Percentiles rank a stretch among this genome's conserved stretches.
phyloP scores from a whole-genome alignment of 306 rosid genomes.

The Adenanthera pavonina region DNA sequence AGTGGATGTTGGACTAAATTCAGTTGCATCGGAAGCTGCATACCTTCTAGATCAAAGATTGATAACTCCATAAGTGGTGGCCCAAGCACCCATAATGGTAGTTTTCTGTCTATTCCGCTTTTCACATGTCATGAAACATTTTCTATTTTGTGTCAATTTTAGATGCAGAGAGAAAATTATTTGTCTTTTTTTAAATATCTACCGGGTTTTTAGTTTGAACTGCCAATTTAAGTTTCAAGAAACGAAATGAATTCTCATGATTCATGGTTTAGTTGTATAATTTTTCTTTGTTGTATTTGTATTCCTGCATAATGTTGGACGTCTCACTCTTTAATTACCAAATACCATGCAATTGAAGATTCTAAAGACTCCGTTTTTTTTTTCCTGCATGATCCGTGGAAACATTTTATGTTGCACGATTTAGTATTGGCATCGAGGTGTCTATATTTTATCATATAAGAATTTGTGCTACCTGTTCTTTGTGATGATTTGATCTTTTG shows the following conservation, averaged over 20 bases:
- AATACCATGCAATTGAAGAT: constrained; percentile 23
- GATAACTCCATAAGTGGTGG: constrained; percentile 71
- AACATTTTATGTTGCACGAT: constrained; percentile 13
- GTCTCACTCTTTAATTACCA: constrained; percentile 30
- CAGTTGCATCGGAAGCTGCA: constrained; percentile 66
- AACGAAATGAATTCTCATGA: constrained; percentile 16
- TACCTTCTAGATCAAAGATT: constrained; percentile 89
- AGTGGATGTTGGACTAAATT: constrained; percentile 71
- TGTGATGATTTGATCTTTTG: constrained; percentile 23
- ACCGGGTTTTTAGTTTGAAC: constrained; percentile 6
- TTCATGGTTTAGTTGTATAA: constrained; percentile 29
- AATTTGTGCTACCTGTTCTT: background rate
- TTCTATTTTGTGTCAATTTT: constrained; percentile 30
- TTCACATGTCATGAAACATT: constrained; percentile 20
- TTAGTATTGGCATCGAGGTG: background rate
- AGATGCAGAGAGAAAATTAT: constrained; percentile 20
- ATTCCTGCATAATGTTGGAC: constrained; percentile 19
- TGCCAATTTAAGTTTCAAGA: constrained; percentile 35
- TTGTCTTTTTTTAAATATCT: background rate
- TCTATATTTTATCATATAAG: constrained; percentile 23
- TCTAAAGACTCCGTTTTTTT: constrained; percentile 4
- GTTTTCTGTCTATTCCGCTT: constrained; percentile 34
- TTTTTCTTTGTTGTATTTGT: background rate
- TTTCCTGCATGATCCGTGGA: constrained; percentile 25
- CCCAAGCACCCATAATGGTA: constrained; percentile 67